phyloP scores from a whole-genome alignment of 1,139 yeast species.

The Sugiyamaella xylanicola region DNA sequence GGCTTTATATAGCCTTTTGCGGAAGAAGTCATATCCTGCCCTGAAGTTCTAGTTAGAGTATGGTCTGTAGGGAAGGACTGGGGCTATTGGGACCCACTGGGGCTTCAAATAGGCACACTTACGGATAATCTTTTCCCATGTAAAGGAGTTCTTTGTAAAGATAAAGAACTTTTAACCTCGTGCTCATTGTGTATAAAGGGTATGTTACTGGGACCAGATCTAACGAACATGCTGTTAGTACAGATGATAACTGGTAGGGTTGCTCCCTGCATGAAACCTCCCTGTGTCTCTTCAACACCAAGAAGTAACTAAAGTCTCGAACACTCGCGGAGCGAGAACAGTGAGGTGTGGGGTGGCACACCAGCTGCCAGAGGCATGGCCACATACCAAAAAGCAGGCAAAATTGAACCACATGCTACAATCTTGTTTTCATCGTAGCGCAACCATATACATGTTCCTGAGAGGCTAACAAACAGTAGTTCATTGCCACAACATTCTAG shows the following conservation, averaged over 20 bases:
- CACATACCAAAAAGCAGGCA: no score
- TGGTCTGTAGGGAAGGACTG: conserved; percentile 14
- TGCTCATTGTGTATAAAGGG: conserved; percentile 3
- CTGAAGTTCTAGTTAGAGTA: conserved; percentile 20
- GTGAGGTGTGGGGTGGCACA: background rate
- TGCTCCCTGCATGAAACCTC: background rate
- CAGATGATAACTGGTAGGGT: no score
- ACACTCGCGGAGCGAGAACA: background rate
- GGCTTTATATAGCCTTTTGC: conserved; percentile 37
- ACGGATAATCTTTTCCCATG: conserved; percentile 45
- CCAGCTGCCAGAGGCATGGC: background rate
- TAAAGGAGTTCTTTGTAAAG: conserved; percentile 44
- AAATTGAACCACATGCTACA: no score
- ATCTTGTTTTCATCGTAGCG: no score
- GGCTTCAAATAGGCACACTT: no score
- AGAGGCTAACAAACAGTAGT: no score
- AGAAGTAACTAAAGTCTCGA: background rate
- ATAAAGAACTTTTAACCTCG: conserved; percentile 35
- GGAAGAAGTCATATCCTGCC: conserved; percentile 39
- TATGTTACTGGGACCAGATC: no score
- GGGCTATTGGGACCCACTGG: no score
- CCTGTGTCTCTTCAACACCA: background rate
- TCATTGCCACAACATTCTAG: no score
- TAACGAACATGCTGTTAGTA: no score
- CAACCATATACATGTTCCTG: no score